Evolutionary conservation across 345 rosid species (phyloP).

Genomic region (Aquilaria malaccensis): DNA sequence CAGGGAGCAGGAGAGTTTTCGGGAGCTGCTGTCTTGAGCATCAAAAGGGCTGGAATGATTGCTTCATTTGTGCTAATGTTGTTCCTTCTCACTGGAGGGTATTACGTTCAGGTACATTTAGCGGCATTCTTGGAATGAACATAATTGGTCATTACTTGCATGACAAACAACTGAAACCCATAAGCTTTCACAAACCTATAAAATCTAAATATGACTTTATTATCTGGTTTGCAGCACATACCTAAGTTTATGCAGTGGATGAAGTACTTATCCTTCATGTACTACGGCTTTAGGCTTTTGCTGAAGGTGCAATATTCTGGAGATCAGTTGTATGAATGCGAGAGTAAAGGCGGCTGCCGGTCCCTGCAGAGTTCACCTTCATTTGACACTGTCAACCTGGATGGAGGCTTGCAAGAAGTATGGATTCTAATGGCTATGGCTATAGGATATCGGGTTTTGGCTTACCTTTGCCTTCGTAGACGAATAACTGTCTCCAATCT

Average conservation of each 20-base stretch:
- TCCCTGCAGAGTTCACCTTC: slow-evolving; percentile 73
- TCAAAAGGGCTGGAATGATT: slow-evolving; percentile 85
- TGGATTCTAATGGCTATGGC: slow-evolving; percentile 89
- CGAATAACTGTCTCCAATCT: slow-evolving; percentile 54
- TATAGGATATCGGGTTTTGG: slow-evolving; percentile 48
- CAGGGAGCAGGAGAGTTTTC: slow-evolving; percentile 89
- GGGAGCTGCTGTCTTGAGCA: slow-evolving; percentile 86
- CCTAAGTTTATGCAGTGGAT: slow-evolving; percentile 39
- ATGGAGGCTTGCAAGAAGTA: slow-evolving; percentile 83
- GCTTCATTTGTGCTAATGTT: slow-evolving; percentile 82
- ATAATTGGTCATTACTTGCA: no score
- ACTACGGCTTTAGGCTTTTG: slow-evolving; percentile 82
- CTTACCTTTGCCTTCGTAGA: slow-evolving; percentile 66
- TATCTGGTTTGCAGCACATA: slow-evolving; percentile 27
- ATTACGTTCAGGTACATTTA: slow-evolving; percentile 70
- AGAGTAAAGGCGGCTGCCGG: slow-evolving; percentile 66
- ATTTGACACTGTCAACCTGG: slow-evolving; percentile 62
- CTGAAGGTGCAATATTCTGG: slow-evolving; percentile 80
- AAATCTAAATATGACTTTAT: background rate
- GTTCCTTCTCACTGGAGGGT: slow-evolving; percentile 96
- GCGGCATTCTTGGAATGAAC: no score
- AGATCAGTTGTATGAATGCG: slow-evolving; percentile 64
- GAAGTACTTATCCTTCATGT: slow-evolving; percentile 33
- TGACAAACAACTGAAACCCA: no score
- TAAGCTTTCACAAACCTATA: background rate